Evolutionary conservation across 352 stramenopile species (phyloP).

Genomic region (Phytophthora pisi): DNA sequence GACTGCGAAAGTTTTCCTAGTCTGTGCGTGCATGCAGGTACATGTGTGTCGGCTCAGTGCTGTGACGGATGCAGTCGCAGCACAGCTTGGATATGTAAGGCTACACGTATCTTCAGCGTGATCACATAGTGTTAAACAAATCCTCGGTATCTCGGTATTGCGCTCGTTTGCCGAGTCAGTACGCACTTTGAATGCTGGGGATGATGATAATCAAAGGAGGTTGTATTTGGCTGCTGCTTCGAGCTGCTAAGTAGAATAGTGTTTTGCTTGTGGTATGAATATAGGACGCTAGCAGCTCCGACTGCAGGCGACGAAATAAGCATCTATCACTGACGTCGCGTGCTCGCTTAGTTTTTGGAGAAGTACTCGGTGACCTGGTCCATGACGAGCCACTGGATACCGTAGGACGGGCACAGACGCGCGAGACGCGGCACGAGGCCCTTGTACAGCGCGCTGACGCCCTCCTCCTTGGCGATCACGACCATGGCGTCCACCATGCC

Average conservation of each 20-base stretch:
- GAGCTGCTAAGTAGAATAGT: conserved; percentile 26
- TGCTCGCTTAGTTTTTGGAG: conserved; percentile 45
- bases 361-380: conserved; percentile 83
- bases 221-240: conserved; percentile 21
- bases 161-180: too few species aligned
- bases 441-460: conserved; percentile 95
- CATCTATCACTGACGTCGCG: conserved; percentile 29
- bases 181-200: neutral
- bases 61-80: too few species aligned
- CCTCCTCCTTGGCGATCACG: conserved; percentile 95
- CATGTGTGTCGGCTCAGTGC: neutral
- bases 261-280: conserved; percentile 24
- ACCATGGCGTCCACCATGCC: conserved; percentile 91
- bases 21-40: neutral
- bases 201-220: conserved; percentile 12
- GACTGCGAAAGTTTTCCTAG: conserved; percentile 15
- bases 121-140: neutral
- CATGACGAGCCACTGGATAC: conserved; percentile 90
- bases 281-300: conserved; percentile 10
- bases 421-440: conserved; percentile 96
- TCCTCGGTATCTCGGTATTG: neutral
- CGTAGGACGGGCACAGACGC: conserved; percentile 87
- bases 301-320: conserved; percentile 17
- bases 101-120: too few species aligned
- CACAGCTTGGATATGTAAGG: too few species aligned